Percentiles rank a stretch among this genome's conserved stretches.
These are phyloP conservation scores for Trichocomaceae sp. DNA, from an alignment of 2,329 filamentous ascomycete species.

Conservation along the genomic window DNA sequence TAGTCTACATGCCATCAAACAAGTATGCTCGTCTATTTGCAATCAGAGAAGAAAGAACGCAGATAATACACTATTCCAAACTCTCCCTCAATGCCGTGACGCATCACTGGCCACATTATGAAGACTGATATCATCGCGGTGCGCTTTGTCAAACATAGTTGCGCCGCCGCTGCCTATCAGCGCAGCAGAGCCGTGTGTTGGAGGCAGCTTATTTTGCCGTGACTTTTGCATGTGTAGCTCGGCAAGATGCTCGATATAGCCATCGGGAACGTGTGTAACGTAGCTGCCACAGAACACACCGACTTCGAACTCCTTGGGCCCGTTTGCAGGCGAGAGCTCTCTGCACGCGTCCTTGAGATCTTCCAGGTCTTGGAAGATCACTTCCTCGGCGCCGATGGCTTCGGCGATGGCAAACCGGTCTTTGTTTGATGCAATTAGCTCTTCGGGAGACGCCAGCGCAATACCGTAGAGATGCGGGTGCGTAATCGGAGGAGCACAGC, in stretches of 20 bases:
- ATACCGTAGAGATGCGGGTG: conserved; percentile 71
- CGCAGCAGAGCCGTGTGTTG: background rate
- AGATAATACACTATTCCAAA: background rate
- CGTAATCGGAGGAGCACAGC: conserved; percentile 73
- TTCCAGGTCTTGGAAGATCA: conserved; percentile 69
- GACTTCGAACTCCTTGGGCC: conserved; percentile 67
- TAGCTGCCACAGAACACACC: conserved; percentile 90
- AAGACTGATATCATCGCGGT: conserved; percentile 12
- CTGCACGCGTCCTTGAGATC: conserved; percentile 76
- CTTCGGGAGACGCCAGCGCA: conserved; percentile 53
- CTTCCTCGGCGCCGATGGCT: conserved; percentile 65
- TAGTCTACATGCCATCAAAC: conserved; percentile 1
- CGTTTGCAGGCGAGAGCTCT: conserved; percentile 53
- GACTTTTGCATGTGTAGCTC: conserved; percentile 7
- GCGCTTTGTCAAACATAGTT: conserved; percentile 6
- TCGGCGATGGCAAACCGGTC: conserved; percentile 55
- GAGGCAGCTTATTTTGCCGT: conserved; percentile 1
- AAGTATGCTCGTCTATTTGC: background rate
- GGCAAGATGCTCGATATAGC: conserved; percentile 67
- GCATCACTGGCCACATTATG: conserved; percentile 10
- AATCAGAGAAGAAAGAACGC: background rate
- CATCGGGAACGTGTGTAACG: conserved; percentile 68
- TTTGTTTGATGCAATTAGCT: conserved; percentile 65
- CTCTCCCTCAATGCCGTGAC: background rate
- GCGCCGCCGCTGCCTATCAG: conserved; percentile 5